These are phyloP conservation scores for Mucor sp. DNA, from an alignment of 371 early-diverging fungal species.

Conservation along the genomic window DNA sequence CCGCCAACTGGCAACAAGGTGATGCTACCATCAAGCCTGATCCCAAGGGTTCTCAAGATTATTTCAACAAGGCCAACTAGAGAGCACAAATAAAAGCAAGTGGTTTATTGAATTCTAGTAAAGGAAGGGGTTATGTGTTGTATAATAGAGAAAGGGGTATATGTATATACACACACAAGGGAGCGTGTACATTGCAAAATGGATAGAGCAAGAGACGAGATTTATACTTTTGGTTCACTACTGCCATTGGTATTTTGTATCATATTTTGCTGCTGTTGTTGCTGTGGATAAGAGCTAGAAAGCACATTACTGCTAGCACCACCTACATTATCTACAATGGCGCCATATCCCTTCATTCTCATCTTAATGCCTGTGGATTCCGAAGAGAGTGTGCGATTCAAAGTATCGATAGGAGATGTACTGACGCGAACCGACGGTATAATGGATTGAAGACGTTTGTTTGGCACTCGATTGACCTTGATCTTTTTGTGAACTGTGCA, in stretches of 20 bases:
- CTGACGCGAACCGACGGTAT: background rate
- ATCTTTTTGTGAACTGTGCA: constrained; percentile 11
- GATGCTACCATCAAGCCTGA: constrained; percentile 71
- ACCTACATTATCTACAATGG: constrained; percentile 12
- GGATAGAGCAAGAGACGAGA: background rate
- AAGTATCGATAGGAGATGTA: background rate
- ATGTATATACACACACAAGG: too few species aligned
- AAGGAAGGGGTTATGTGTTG: too few species aligned
- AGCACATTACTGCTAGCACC: background rate
- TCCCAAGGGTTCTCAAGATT: constrained; percentile 76
- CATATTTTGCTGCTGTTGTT: background rate
- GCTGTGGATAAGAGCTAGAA: constrained; percentile 1
- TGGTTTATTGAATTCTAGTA: background rate
- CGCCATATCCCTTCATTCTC: constrained; percentile 18
- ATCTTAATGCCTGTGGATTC: constrained; percentile 15
- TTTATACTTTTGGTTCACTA: background rate
- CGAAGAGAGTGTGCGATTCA: background rate
- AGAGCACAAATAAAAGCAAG: background rate
- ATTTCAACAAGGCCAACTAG: constrained; percentile 53
- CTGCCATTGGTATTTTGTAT: background rate
- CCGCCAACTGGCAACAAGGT: constrained; percentile 88
- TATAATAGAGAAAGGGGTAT: too few species aligned
- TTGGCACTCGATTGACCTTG: background rate
- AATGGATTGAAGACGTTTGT: background rate
- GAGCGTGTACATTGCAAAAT: background rate